These are phyloP conservation scores for Macrolepiota dolichaula DNA, from an alignment of 768 basidiomycete species.

Conservation along the genomic window DNA sequence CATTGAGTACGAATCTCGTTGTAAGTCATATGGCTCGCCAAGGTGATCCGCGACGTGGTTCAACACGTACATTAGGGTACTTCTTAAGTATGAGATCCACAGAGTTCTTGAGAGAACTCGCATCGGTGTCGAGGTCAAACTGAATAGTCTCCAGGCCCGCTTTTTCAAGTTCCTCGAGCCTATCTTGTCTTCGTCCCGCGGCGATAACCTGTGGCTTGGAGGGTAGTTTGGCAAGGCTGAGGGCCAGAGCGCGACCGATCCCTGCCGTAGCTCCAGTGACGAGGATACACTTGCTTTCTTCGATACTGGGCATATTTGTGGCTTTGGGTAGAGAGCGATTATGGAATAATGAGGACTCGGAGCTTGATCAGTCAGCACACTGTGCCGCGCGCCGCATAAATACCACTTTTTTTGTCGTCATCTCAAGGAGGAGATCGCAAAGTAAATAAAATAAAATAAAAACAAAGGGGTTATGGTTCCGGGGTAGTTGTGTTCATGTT, in stretches of 20 bases:
- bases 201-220: slow-evolving; percentile 48
- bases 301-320: slow-evolving; percentile 34
- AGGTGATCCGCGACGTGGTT: not conserved
- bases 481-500: too few species aligned
- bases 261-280: slow-evolving; percentile 58
- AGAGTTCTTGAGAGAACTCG: slow-evolving; percentile 34
- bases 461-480: too few species aligned
- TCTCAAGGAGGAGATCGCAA: too few species aligned
- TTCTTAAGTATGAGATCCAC: slow-evolving; percentile 37
- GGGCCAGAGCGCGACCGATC: slow-evolving; percentile 54
- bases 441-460: too few species aligned
- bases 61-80: slow-evolving; percentile 44
- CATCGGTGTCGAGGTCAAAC: slow-evolving; percentile 40
- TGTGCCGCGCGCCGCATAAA: too few species aligned
- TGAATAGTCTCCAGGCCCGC: slow-evolving; percentile 37
- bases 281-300: slow-evolving; percentile 47
- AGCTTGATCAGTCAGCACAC: too few species aligned
- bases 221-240: slow-evolving; percentile 43
- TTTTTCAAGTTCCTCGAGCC: slow-evolving; percentile 45
- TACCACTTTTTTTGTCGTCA: too few species aligned
- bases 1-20: not conserved
- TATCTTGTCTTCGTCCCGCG: slow-evolving; percentile 47
- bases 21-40: not conserved
- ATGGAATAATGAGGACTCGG: too few species aligned
- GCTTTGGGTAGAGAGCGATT: not conserved